phyloP scores from a whole-genome alignment of 2,329 filamentous ascomycete species.

The Talaromyces marneffei region DNA sequence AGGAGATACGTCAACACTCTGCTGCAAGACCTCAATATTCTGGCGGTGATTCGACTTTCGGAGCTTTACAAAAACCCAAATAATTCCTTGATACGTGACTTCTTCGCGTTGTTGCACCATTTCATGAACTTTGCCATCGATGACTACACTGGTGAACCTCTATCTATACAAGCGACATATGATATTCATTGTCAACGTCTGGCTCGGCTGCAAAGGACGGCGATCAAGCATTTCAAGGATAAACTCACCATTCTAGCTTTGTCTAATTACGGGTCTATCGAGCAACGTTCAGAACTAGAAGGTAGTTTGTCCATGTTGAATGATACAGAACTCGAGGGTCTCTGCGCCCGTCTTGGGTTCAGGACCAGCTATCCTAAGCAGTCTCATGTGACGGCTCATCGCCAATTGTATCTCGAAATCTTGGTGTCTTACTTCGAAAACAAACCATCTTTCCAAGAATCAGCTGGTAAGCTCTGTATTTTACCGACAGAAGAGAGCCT shows the following conservation, averaged over 20 bases:
- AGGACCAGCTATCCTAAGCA: slow-evolving; percentile 75
- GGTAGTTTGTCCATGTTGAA: slow-evolving; percentile 66
- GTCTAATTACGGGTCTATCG: slow-evolving; percentile 86
- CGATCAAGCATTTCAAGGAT: slow-evolving; percentile 76
- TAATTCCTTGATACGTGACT: slow-evolving; percentile 72
- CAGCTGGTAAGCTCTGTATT: slow-evolving; percentile 62
- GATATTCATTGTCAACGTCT: slow-evolving; percentile 71
- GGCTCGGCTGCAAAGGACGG: slow-evolving; percentile 70
- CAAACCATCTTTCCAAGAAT: slow-evolving; percentile 75
- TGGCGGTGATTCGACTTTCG: slow-evolving; percentile 72
- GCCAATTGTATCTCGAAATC: slow-evolving; percentile 53
- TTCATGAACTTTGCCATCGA: slow-evolving; percentile 87
- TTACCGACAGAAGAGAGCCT: slow-evolving; percentile 77
- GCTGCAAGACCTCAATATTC: slow-evolving; percentile 74
- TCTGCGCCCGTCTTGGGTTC: slow-evolving; percentile 68
- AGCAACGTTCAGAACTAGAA: slow-evolving; percentile 71
- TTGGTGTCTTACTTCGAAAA: slow-evolving; percentile 70
- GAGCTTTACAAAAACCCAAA: slow-evolving; percentile 69
- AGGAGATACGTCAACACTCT: slow-evolving; percentile 88
- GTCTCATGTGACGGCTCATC: slow-evolving; percentile 58
- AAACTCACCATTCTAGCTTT: slow-evolving; percentile 87
- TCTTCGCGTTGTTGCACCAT: slow-evolving; percentile 73
- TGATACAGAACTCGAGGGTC: slow-evolving; percentile 65
- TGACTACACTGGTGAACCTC: slow-evolving; percentile 77
- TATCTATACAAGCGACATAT: slow-evolving; percentile 66